Conservation (phyloP, 139 green algal species). For the Coelastrella sp. region DNA sequence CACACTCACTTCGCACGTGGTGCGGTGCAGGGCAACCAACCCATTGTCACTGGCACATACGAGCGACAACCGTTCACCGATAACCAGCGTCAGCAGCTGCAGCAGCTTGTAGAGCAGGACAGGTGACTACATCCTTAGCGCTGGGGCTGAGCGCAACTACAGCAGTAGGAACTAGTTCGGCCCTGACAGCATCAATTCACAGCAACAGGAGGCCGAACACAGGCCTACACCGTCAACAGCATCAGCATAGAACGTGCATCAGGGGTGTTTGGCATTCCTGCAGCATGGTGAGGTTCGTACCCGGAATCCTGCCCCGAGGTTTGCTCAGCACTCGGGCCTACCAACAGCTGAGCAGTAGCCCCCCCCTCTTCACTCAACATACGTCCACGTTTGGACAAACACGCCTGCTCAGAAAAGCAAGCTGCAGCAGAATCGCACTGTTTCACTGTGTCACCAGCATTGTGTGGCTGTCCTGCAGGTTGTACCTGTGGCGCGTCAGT, state of each 20-base stretch:
- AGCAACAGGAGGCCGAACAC: neutral
- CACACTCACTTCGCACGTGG: too few relatives aligned
- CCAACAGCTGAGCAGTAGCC: too few relatives aligned
- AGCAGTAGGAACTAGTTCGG: too few relatives aligned
- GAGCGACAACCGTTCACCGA: neutral
- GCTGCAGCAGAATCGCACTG: neutral
- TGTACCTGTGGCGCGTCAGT: constrained; percentile 34
- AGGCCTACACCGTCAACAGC: too few relatives aligned
- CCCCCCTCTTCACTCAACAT: too few relatives aligned
- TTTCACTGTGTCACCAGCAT: too few relatives aligned
- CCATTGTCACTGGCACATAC: neutral
- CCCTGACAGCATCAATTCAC: neutral
- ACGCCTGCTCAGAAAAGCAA: neutral
- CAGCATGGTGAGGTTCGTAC: too few relatives aligned
- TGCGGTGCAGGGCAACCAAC: neutral
- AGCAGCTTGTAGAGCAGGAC: constrained; percentile 22
- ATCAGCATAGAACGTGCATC: too few relatives aligned
- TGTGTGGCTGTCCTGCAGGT: constrained; percentile 13
- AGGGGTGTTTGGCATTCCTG: too few relatives aligned
- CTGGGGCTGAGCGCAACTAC: neutral
- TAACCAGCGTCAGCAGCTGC: neutral
- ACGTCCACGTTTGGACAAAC: too few relatives aligned
- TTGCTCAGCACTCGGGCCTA: too few relatives aligned
- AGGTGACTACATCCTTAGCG: neutral
- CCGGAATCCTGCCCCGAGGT: too few relatives aligned